Evolutionary conservation across 2,329 filamentous ascomycete species (phyloP), one percentile per base, ranked within the genome.

Genomic region (Tympanopsis confertula): DNA sequence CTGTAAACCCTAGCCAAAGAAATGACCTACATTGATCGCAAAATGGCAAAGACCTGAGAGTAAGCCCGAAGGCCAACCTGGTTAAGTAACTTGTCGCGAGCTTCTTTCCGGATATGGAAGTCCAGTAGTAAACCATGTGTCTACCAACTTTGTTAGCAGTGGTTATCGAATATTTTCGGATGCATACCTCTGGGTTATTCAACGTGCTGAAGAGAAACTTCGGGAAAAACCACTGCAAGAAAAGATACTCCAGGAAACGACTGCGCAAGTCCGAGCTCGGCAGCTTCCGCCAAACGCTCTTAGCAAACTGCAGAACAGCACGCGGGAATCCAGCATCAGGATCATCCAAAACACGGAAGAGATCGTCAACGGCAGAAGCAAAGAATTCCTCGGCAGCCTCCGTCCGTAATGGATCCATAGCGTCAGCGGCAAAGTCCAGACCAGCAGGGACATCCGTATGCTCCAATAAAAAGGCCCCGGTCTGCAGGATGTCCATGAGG

Each of bases 211-310:
- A 61, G 22, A 80, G 55, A 46, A 73, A 78, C 12, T 68, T 69
- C 38, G 69, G 65, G 45, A 78, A 75, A 42, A 78, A 69, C 76
- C 76, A 81, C 42, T 72, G 65, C 19, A 68, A 68, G 39, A 78
- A 65, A 39, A 78, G 61, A 45, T 74, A 76, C 43, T 69, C 71
- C 42, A 74, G 62, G 35, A 75, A 70, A 38, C 63, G 64, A 42
- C 68, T 66, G 40, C 70, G 66, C 40, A 60, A 61, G 37, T 71
- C 63, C 40, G 61, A 60, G 36, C 64, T 61, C 22, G 65, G 59
- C 39, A 76, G 53, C 47, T 74, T 74, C 35, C 58, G 57, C 26
- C 75, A 55, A 36, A 78, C 70, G 35, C 70, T 69, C 46, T 61
- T 66, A 45, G 69, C 66, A 47, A 80, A 63, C 38, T 67, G 62